These are phyloP conservation scores for Trifolium dubium DNA, from an alignment of 306 rosid genomes.

Conservation along the genomic window DNA sequence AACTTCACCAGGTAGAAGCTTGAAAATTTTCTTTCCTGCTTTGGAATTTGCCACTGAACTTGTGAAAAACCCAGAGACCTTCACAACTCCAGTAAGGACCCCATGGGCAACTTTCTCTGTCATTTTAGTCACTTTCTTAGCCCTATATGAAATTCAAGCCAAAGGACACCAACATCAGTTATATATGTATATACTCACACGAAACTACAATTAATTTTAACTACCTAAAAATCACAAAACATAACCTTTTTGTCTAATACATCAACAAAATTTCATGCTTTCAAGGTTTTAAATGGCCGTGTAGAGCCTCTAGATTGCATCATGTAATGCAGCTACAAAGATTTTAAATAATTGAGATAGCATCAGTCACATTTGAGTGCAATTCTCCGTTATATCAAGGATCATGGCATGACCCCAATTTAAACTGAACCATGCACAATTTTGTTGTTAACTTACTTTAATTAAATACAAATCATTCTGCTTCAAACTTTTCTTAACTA, in stretches of 20 bases:
- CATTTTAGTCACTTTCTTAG: constrained; percentile 78
- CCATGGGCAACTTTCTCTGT: constrained; percentile 88
- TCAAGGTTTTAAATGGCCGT: background rate
- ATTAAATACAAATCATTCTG: background rate
- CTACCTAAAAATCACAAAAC: background rate
- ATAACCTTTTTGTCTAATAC: background rate
- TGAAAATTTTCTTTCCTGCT: constrained; percentile 76
- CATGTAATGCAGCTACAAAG: background rate
- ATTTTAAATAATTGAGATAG: background rate
- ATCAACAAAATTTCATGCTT: background rate
- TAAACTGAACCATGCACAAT: background rate
- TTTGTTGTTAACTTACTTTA: background rate
- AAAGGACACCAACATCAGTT: constrained; percentile 23
- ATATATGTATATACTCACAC: constrained; percentile 14
- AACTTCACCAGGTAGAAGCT: constrained; percentile 81
- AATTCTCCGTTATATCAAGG: background rate
- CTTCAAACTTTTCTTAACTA: background rate
- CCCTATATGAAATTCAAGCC: constrained; percentile 61
- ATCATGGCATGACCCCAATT: background rate
- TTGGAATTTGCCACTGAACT: constrained; percentile 72
- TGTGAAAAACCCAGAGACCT: constrained; percentile 79
- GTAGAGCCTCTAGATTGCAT: background rate
- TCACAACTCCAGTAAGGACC: constrained; percentile 84
- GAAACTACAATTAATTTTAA: background rate
- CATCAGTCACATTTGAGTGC: background rate